Conservation (phyloP, 345 rosid species). For the Brassica incana region DNA sequence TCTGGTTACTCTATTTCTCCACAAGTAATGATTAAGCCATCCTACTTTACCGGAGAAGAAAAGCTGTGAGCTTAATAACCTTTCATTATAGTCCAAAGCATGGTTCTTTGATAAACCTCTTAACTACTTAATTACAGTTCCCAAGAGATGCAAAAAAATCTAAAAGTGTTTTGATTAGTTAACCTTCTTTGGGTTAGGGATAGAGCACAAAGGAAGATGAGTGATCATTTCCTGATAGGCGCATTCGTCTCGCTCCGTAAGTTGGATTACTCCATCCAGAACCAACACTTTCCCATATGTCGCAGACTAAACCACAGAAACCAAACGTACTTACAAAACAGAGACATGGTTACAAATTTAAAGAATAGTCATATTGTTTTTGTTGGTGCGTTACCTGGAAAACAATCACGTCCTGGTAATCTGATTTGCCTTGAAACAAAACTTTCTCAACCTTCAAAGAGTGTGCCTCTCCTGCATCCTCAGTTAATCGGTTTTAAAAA, state of each 20-base stretch:
- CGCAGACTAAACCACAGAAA: slow-evolving; percentile 57
- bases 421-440: slow-evolving; percentile 82
- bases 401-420: slow-evolving; percentile 84
- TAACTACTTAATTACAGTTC: no score
- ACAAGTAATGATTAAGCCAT: no score
- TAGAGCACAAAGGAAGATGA: no score
- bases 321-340: not conserved
- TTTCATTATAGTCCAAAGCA: no score
- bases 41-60: no score
- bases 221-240: slow-evolving; percentile 47
- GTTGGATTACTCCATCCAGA: slow-evolving; percentile 94
- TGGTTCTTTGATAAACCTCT: no score
- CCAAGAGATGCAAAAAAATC: no score
- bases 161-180: no score
- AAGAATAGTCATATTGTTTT: not conserved
- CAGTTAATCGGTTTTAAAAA: not conserved
- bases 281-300: slow-evolving; percentile 94
- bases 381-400: slow-evolving; percentile 58
- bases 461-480: slow-evolving; percentile 85
- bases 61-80: no score
- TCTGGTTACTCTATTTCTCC: no score
- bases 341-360: not conserved
- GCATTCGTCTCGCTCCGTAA: slow-evolving; percentile 96
- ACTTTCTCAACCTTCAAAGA: slow-evolving; percentile 86
- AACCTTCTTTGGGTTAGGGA: no score